A percentile compares a stretch with the other conserved stretches of the same genome.
These are phyloP conservation scores for Pythium chondricola DNA, from an alignment of 352 stramenopile species.

Conservation along the genomic window DNA sequence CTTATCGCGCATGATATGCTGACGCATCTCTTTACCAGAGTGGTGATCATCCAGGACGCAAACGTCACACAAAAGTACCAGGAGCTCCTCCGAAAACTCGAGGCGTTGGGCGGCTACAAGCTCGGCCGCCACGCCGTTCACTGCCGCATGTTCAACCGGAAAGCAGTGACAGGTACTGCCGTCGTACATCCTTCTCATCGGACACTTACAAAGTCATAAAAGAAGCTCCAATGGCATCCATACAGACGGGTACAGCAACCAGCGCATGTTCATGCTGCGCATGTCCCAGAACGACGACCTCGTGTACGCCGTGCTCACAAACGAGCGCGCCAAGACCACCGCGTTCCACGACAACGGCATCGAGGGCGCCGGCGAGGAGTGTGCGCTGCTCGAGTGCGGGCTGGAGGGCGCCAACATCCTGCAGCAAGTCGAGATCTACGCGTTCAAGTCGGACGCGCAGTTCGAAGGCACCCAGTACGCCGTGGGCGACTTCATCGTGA, in stretches of 20 bases:
- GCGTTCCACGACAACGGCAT: slow-evolving; percentile 65
- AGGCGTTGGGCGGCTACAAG: slow-evolving; percentile 75
- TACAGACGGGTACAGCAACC: slow-evolving; percentile 74
- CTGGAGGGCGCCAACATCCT: slow-evolving; percentile 82
- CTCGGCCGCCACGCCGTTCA: slow-evolving; percentile 77
- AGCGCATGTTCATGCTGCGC: slow-evolving; percentile 88
- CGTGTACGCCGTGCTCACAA: slow-evolving; percentile 78
- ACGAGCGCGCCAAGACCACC: slow-evolving; percentile 60
- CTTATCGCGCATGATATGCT: not conserved
- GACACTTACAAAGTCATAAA: not conserved
- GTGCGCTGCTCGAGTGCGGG: slow-evolving; percentile 74
- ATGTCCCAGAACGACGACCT: slow-evolving; percentile 86
- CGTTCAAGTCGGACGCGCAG: slow-evolving; percentile 83
- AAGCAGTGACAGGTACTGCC: slow-evolving; percentile 51
- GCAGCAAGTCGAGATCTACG: slow-evolving; percentile 86
- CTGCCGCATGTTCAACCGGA: slow-evolving; percentile 84
- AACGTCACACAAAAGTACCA: slow-evolving; percentile 86
- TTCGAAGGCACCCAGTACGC: slow-evolving; percentile 82
- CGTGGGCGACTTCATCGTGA: slow-evolving; percentile 82
- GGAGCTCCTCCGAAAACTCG: slow-evolving; percentile 79
- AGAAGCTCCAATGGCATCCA: not conserved
- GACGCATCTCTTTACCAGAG: slow-evolving; percentile 21
- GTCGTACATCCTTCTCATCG: not conserved
- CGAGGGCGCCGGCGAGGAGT: slow-evolving; percentile 67
- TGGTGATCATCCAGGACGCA: slow-evolving; percentile 74